Conservation (phyloP, 176 grass and related monocot genomes). For the Hsuehochloa calcarea region DNA sequence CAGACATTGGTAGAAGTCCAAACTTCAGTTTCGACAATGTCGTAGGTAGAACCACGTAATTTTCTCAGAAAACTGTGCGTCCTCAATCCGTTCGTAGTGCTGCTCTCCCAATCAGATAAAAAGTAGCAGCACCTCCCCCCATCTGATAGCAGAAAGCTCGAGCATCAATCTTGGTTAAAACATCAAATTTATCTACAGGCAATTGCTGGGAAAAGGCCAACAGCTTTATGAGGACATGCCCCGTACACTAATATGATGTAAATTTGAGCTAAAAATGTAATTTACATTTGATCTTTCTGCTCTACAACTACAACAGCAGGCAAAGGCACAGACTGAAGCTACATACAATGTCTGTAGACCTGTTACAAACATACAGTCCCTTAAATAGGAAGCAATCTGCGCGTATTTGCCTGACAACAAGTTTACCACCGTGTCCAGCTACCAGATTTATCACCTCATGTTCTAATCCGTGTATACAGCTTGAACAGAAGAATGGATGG, state of each 20-base stretch:
- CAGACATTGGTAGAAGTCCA: not conserved
- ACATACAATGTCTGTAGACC: slow-evolving; percentile 15
- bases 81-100: not conserved
- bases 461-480: slow-evolving; percentile 30
- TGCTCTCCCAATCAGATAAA: not conserved
- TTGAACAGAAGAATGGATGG: not conserved
- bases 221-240: not conserved
- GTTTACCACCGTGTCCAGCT: slow-evolving; percentile 37
- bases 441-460: slow-evolving; percentile 38
- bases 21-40: not conserved
- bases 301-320: slow-evolving; percentile 47
- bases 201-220: not conserved
- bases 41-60: not conserved
- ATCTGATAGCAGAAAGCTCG: not conserved
- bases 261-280: slow-evolving; percentile 47
- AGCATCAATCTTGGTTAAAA: not conserved
- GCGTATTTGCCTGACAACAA: slow-evolving; percentile 17
- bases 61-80: not conserved
- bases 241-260: not conserved
- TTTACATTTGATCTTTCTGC: slow-evolving; percentile 67
- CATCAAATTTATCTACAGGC: not conserved
- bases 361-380: slow-evolving; percentile 5
- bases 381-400: slow-evolving; percentile 13
- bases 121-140: not conserved
- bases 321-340: slow-evolving; percentile 7